These are phyloP conservation scores for Mycena belliarum DNA, from an alignment of 768 basidiomycete genomes.

Conservation along the genomic window DNA sequence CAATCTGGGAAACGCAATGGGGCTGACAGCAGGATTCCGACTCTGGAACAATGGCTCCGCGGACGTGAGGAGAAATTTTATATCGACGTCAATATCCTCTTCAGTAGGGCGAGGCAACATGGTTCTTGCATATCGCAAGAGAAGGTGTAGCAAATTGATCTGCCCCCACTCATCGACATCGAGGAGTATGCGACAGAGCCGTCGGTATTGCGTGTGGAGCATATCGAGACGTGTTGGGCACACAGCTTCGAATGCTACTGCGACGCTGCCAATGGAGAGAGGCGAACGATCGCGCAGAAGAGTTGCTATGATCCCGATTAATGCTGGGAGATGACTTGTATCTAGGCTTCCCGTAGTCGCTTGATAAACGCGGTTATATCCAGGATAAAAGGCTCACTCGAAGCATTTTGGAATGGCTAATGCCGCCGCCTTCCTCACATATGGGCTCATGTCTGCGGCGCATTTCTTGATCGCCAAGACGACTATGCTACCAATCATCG, in stretches of 20 bases:
- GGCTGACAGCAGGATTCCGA: conserved; percentile 80
- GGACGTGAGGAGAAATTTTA: conserved; percentile 70
- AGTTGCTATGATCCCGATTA: conserved; percentile 67
- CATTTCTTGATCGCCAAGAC: conserved; percentile 91
- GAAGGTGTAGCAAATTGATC: conserved; percentile 71
- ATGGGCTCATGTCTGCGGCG: conserved; percentile 88
- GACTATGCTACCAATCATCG: conserved; percentile 84
- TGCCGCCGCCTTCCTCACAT: conserved; percentile 91
- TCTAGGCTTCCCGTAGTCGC: conserved; percentile 59
- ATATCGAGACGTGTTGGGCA: conserved; percentile 87
- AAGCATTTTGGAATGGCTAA: conserved; percentile 86
- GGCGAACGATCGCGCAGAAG: conserved; percentile 78
- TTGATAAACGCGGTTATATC: neutral
- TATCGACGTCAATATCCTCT: conserved; percentile 75
- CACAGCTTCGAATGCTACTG: conserved; percentile 83
- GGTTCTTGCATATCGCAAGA: conserved; percentile 78
- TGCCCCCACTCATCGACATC: conserved; percentile 99
- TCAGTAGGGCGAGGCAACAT: conserved; percentile 72
- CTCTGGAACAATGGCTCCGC: conserved; percentile 82
- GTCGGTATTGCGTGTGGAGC: conserved; percentile 85
- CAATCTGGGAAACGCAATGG: neutral
- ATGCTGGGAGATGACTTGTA: conserved; percentile 63
- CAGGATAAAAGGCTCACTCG: conserved; percentile 42
- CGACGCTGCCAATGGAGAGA: conserved; percentile 83
- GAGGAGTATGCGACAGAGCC: conserved; percentile 78